Base-by-base conservation (phyloP, 352 stramenopile genomes). In the Peronospora farinosa region DNA sequence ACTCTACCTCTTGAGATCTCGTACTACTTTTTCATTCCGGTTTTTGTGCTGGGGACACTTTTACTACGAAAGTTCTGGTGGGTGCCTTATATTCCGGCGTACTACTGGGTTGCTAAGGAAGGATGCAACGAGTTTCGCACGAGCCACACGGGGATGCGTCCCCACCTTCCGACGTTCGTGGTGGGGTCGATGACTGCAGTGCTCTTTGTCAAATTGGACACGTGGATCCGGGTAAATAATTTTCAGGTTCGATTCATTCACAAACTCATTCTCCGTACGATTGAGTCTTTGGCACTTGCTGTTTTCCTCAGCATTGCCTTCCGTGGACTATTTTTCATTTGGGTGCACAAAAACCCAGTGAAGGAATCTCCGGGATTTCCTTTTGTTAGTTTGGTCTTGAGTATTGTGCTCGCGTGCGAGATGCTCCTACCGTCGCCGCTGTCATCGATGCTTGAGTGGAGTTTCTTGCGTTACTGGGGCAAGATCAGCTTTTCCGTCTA, bases 401-500 rank as follows among this genome's bases (percentile, higher is more conserved):
- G 54, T 0, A 40, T 47, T 3, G 33, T 80, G 4, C 53, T 77
- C 27, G 64, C 74, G 7, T 33, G 54, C 35, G 69, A 79, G 50
- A 67, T 79, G 50, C 36, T 77, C 2, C 31, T 67, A 1, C 69
- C 63, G 8, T 72, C 63, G 4, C 12, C 51, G 7, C 12, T 80
- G 11, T 72, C 69, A 0, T 52, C 37, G 0, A 48, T 68, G 28
- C 60, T 79, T 21, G 69, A 77, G 55, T 74, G 60, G 63, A 74
- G 55, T 6, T 45, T 77, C 11, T 47, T 80, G 19, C 61, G 66
- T 5, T 69, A 67, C 39, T 60, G 51, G 37, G 66, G 63, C 40
- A 75, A 78, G 50, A 56, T 75, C 30, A 74, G 68, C 46, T 78
- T 68, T 32, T 79, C 69, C 0, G 65, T 79, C 43, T 80, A 76